Conservation (phyloP, 257 asterid species). For the Gentiana macrophylla region DNA sequence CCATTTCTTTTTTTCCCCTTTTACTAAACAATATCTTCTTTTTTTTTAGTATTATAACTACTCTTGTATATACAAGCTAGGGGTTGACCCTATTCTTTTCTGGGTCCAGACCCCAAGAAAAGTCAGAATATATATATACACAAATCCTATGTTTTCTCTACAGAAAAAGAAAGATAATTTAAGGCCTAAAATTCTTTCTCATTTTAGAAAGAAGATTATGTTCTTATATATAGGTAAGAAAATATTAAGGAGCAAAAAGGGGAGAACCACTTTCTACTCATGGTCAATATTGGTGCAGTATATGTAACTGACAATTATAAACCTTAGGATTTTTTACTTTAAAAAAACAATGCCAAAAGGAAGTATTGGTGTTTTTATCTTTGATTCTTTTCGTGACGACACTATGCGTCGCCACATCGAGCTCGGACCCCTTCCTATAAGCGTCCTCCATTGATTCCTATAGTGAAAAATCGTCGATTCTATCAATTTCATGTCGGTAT, state of each 20-base stretch:
- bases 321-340: no score
- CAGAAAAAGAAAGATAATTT: background rate
- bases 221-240: no score
- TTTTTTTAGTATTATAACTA: no score
- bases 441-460: no score
- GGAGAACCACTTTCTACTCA: conserved; percentile 21
- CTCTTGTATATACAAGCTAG: background rate
- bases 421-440: no score
- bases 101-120: conserved; percentile 11
- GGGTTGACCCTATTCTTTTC: background rate
- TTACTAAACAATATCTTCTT: background rate
- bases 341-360: no score
- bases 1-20: background rate
- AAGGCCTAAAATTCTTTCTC: background rate
- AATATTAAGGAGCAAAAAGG: conserved; percentile 4
- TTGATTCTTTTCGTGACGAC: no score
- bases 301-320: no score
- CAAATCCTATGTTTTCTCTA: background rate
- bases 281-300: background rate
- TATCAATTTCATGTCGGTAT: background rate
- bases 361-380: no score
- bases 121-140: background rate
- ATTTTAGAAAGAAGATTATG: no score
- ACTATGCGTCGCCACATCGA: no score
- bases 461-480: background rate